Conservation (phyloP, 2,329 filamentous ascomycete species). For the Periconia macrospinosa region DNA sequence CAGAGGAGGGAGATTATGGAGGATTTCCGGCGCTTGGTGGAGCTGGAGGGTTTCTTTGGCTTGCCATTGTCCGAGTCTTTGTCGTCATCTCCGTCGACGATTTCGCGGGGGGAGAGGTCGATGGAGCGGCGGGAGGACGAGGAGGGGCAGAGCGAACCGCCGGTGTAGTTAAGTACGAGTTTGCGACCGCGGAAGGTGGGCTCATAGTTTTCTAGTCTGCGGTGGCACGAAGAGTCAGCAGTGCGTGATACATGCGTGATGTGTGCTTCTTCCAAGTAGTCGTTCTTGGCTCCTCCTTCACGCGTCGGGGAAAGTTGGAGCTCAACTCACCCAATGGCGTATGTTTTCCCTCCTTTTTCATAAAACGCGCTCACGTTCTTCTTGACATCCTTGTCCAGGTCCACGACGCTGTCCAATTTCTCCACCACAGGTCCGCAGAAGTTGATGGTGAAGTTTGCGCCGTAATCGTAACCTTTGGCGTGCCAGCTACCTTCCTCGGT, state of each 20-base stretch:
- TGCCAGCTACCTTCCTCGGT: conserved; percentile 63
- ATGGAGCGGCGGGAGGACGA: conserved; percentile 23
- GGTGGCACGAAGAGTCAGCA: conserved; percentile 15
- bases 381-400: conserved; percentile 65
- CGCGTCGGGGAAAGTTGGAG: neutral
- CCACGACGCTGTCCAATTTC: conserved; percentile 63
- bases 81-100: conserved; percentile 44
- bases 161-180: conserved; percentile 55
- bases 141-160: conserved; percentile 51
- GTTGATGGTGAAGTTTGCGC: conserved; percentile 81
- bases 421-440: conserved; percentile 78
- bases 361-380: conserved; percentile 81
- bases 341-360: conserved; percentile 64
- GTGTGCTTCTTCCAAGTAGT: neutral
- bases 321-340: conserved; percentile 71
- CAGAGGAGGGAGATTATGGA: conserved; percentile 92
- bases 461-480: conserved; percentile 74
- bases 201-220: conserved; percentile 57
- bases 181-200: conserved; percentile 67
- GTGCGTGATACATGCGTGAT: neutral
- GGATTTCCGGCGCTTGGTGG: conserved; percentile 72
- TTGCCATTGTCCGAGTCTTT: conserved; percentile 41
- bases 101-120: conserved; percentile 26
- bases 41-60: conserved; percentile 34
- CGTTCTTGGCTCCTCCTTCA: neutral